A percentile compares a stretch with the other conserved stretches of the same genome.
Evolutionary conservation across 352 stramenopile genomes (phyloP).

Genomic region (Globisporangium solare): DNA sequence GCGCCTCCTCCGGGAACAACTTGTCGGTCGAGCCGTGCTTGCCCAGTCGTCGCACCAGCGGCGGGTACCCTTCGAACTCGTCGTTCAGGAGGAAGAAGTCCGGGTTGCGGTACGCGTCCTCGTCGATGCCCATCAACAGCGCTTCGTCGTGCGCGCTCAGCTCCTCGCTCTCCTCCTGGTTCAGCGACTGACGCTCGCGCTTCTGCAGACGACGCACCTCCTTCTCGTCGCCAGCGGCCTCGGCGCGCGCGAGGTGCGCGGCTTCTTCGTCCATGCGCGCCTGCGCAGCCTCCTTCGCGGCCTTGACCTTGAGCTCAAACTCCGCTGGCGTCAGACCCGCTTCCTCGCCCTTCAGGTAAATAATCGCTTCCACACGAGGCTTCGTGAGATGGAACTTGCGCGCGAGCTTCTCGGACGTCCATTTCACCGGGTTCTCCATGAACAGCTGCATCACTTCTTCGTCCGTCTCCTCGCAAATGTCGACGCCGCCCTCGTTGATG

Average conservation of each 20-base stretch:
- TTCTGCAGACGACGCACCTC: constrained; percentile 58
- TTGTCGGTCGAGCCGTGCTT: constrained; percentile 82
- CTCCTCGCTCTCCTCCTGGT: constrained; percentile 46
- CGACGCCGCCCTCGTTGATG: constrained; percentile 67
- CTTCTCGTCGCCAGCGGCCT: constrained; percentile 49
- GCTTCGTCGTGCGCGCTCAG: constrained; percentile 54
- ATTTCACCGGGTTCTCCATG: constrained; percentile 84
- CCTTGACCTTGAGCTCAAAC: constrained; percentile 53
- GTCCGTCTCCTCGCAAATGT: constrained; percentile 68
- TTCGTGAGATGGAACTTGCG: constrained; percentile 71
- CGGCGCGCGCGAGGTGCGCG: constrained; percentile 40
- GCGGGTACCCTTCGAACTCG: constrained; percentile 75
- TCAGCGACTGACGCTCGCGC: constrained; percentile 34
- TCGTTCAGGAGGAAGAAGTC: constrained; percentile 87
- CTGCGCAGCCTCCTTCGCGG: constrained; percentile 44
- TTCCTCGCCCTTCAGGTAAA: constrained; percentile 72
- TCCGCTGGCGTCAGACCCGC: constrained; percentile 50
- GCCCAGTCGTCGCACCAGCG: constrained; percentile 69
- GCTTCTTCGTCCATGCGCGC: constrained; percentile 31
- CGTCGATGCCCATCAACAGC: constrained; percentile 50
- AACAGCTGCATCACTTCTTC: constrained; percentile 73
- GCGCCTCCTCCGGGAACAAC: constrained; percentile 71
- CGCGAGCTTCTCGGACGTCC: constrained; percentile 81
- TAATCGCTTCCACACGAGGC: constrained; percentile 74
- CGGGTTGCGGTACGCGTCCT: constrained; percentile 73